Evolutionary conservation across 106 monocot genomes (phyloP).

Genomic region (Dendrobium chrysotoxum): DNA sequence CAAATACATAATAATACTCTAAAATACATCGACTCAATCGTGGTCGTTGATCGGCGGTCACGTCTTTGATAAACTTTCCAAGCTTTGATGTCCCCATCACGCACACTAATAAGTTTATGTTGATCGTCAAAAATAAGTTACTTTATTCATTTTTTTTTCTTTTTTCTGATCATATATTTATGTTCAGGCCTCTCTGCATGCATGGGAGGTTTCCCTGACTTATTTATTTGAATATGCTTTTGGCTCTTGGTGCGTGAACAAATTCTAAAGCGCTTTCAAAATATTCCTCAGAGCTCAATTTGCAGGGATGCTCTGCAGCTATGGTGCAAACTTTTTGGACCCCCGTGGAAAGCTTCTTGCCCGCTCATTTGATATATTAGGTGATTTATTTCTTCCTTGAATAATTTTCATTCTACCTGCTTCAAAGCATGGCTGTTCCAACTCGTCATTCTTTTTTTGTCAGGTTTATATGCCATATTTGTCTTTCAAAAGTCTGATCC

Average conservation of each 20-base stretch:
- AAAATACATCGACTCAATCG: too few relatives aligned
- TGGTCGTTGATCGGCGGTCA: too few relatives aligned
- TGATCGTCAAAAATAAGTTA: too few relatives aligned
- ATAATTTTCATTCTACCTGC: not conserved
- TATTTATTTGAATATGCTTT: not conserved
- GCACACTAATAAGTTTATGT: too few relatives aligned
- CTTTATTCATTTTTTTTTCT: too few relatives aligned
- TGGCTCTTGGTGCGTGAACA: not conserved
- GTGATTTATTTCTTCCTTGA: conserved; percentile 20
- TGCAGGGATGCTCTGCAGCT: conserved; percentile 60
- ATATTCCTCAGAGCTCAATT: conserved; percentile 56
- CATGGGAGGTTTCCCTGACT: too few relatives aligned
- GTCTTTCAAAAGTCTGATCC: conserved; percentile 92
- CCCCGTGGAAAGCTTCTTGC: conserved; percentile 77
- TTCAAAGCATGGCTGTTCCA: not conserved
- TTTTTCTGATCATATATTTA: too few relatives aligned
- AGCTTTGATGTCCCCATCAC: too few relatives aligned
- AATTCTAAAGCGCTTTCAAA: not conserved
- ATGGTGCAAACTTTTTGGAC: conserved; percentile 72
- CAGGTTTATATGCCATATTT: conserved; percentile 86
- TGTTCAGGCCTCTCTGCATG: too few relatives aligned
- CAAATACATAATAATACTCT: too few relatives aligned
- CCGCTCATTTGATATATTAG: conserved; percentile 74
- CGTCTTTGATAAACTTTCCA: too few relatives aligned
- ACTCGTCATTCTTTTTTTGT: not conserved